Evolutionary conservation across 345 rosid genomes (phyloP).

Genomic region (Xanthoceras sorbifolium): DNA sequence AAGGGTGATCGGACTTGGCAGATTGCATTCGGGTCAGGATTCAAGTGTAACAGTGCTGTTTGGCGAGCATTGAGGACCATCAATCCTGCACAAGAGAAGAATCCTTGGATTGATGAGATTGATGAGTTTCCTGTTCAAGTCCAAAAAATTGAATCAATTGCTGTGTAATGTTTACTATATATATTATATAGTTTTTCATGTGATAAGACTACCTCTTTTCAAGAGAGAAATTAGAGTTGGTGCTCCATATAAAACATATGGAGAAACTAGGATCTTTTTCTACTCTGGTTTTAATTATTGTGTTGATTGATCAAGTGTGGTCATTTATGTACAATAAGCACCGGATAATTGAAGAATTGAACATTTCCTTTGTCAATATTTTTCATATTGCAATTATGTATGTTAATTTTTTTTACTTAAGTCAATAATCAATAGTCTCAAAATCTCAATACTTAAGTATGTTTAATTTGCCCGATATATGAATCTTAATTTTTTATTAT

Average conservation of each 20-base stretch:
- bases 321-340: background rate
- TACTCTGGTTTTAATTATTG: background rate
- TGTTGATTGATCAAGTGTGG: background rate
- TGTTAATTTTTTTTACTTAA: no score
- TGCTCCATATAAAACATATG: background rate
- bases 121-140: slow-evolving; percentile 20
- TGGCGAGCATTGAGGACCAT: slow-evolving; percentile 30
- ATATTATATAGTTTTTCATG: no score
- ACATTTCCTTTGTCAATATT: no score
- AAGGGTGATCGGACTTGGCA: slow-evolving; percentile 47
- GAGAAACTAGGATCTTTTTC: background rate
- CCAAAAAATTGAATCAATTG: slow-evolving; percentile 2
- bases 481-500: no score
- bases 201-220: no score
- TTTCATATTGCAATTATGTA: no score
- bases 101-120: slow-evolving; percentile 36
- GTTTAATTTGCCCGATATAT: no score
- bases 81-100: slow-evolving; percentile 24
- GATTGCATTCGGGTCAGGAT: slow-evolving; percentile 45
- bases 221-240: no score
- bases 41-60: slow-evolving; percentile 43
- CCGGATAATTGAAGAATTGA: no score
- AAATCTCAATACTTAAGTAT: no score
- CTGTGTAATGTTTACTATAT: background rate
- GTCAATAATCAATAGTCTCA: no score